Percentiles rank a stretch among this genome's conserved stretches.
phyloP scores from a whole-genome alignment of 2,329 filamentous ascomycete genomes.

The Cladophialophora carrionii region DNA sequence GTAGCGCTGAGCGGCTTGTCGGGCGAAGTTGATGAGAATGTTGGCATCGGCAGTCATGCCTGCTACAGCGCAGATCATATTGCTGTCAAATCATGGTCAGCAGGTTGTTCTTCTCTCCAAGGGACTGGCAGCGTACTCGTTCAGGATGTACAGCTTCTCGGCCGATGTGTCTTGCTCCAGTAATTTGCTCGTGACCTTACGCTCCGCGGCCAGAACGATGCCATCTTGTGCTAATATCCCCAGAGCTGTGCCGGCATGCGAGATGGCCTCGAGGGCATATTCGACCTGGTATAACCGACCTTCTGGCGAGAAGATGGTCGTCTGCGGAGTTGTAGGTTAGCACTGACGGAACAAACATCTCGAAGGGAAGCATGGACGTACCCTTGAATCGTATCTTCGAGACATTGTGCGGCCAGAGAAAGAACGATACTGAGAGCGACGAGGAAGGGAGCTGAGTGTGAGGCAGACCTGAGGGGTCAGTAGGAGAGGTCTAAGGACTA shows the following conservation, averaged over 20 bases:
- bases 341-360: neutral
- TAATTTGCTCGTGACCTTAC: conserved; percentile 98
- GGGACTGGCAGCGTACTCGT: conserved; percentile 70
- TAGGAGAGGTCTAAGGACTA: neutral
- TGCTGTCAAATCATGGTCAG: conserved; percentile 59
- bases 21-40: conserved; percentile 99
- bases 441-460: conserved; percentile 3
- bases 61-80: conserved; percentile 99
- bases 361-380: conserved; percentile 54
- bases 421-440: conserved; percentile 4
- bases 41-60: conserved; percentile 99
- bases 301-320: conserved; percentile 99
- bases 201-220: conserved; percentile 95
- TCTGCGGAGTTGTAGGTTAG: conserved; percentile 59
- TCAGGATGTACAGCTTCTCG: conserved; percentile 99
- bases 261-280: conserved; percentile 98
- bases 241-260: conserved; percentile 93
- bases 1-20: conserved; percentile 94
- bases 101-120: neutral
- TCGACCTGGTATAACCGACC: conserved; percentile 98
- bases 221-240: conserved; percentile 97
- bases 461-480: conserved; percentile 2
- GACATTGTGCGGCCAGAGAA: conserved; percentile 67
- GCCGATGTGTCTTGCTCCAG: conserved; percentile 99
- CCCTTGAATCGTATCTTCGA: conserved; percentile 95